Evolutionary conservation across 345 rosid species (phyloP), one percentile per base, ranked within the genome.

Genomic region (Arabidopsis arenosa): DNA sequence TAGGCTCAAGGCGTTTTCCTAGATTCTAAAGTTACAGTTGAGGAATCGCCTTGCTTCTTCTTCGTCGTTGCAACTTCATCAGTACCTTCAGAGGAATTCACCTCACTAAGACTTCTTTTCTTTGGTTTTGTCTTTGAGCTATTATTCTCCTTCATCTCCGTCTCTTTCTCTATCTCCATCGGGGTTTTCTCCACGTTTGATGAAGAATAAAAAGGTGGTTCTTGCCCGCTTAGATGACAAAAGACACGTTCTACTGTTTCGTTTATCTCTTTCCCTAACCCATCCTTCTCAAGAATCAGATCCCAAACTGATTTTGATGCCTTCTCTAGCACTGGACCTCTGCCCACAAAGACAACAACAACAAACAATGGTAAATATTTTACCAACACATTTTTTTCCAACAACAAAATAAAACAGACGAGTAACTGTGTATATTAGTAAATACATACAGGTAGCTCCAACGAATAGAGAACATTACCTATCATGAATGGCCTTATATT

Each of bases 251-350:
- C 99, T 7, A 84, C 87, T 9, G 86, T 86, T 63, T 84, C 83
- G 37, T 76, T 86, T 76, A 82, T 84, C 69, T 84, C 86, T 78
- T 89, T 90, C 58, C 99, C 97, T 41, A 90, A 67, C 13, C 98
- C 99, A 48, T 86, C 78, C 43, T 70, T 69, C 72, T 92, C 97
- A 72, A 95, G 82, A 73, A 95, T 95, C 83, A 95, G 68, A 59
- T 95, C 99, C 99, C 99, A 95, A 63, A 92, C 96, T n/a, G 97
- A 92, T 82, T 89, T 90, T 10, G 97, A 95, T 51, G 97, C 99
- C 81, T 86, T 92, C 85, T 95, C 97, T 1, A 92, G 87, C 74
- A 90, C 97, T 1, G 95, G 97, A 75, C 90, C 80, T 81, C 97
- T 94, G 77, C 55, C 35, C 61, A 71, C 48, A 52, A 40, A 54